Evolutionary conservation across 139 green algal species (phyloP), one percentile per base, ranked within the genome.

Genomic region (Tetratostichococcus sp.): DNA sequence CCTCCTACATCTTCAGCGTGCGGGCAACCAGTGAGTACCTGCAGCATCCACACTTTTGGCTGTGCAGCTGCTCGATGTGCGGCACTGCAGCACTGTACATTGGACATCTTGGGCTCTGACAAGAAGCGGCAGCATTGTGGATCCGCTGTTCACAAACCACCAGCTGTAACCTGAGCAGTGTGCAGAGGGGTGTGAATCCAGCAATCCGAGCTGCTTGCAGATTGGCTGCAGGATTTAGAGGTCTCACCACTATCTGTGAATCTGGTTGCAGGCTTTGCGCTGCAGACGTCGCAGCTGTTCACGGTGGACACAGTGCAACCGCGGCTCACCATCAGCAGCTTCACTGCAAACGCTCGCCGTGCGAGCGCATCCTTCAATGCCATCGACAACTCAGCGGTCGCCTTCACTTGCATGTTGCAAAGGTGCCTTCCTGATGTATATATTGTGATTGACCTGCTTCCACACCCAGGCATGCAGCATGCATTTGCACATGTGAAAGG

Each of bases 1-100:
- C 82, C 34, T 30, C 35, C 8, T 89, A 89, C 72, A 43, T 79
- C 23, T 92, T 92, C 67, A 67, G 73, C 31, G 87, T 92, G 50
- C 69, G 85, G 5, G 80, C 82, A 25, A 43, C 62, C 35, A 69
- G 73, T 30, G 50, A 28, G 39, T 50, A 11, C 2, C 32, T 26
- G 26, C n/a, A n/a, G n/a, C 39, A 50, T 6, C 39, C 6, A 50
- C 8, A 50, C 11, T 6, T 50, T 50, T 50, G 39, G 39, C 8
- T 50, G 6, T 50, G 39, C 11, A 50, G 8, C 6, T n/a, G n/a
- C n/a, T n/a, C n/a, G n/a, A n/a, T n/a, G n/a, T n/a, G n/a, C n/a
- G n/a, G n/a, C n/a, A n/a, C n/a, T n/a, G n/a, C n/a, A 50, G 39
- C 39, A 50, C 8, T 50, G 11, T 50, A 50, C 11, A 50, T 6